These are phyloP conservation scores for Candida pseudofarinosa DNA, from an alignment of 805 yeast species.

Conservation along the genomic window DNA sequence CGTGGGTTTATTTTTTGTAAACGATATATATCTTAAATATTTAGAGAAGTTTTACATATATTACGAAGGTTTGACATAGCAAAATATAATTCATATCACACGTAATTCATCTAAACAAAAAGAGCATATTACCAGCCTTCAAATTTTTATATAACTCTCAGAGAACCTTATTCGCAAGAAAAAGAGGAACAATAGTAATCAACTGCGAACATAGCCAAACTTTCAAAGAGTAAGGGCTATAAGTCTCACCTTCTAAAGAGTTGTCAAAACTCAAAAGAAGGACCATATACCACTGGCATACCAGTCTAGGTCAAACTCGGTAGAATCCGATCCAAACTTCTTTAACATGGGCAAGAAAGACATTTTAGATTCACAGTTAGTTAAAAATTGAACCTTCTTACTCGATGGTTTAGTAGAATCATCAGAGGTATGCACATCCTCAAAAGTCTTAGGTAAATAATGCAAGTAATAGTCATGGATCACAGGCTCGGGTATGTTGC, in stretches of 20 bases:
- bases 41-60: background rate
- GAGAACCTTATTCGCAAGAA: too few relatives aligned
- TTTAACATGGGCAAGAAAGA: constrained; percentile 32
- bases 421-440: constrained; percentile 7
- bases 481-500: constrained; percentile 29
- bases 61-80: background rate
- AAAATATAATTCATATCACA: background rate
- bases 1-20: constrained; percentile 31
- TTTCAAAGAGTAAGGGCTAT: too few relatives aligned
- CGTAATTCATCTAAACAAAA: too few relatives aligned
- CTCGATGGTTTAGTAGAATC: constrained; percentile 7
- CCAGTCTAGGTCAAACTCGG: constrained; percentile 37
- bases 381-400: constrained; percentile 18
- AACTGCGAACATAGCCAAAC: too few relatives aligned
- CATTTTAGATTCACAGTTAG: constrained; percentile 15
- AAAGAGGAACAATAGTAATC: too few relatives aligned
- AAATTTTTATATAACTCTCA: too few relatives aligned
- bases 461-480: constrained; percentile 34
- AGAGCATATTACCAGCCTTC: too few relatives aligned
- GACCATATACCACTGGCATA: constrained; percentile 28
- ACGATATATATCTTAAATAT: background rate
- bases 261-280: constrained; percentile 22
- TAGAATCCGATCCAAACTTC: constrained; percentile 22
- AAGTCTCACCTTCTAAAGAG: too few relatives aligned
- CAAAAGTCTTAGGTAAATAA: constrained; percentile 21